Evolutionary conservation across 306 rosid genomes (phyloP).

Genomic region (Fragaria iinumae): DNA sequence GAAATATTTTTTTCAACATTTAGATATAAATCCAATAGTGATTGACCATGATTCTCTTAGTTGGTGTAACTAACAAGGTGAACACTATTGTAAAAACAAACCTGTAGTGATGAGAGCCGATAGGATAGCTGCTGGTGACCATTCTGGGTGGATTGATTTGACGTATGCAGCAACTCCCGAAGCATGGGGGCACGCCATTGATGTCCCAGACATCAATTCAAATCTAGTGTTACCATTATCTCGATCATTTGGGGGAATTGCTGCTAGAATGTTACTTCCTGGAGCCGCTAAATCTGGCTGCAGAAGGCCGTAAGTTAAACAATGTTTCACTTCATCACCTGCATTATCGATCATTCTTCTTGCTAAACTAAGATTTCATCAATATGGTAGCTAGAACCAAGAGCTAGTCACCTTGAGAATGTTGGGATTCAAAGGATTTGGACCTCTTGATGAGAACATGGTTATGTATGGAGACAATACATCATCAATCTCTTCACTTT

Average conservation of each 20-base stretch:
- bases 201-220: constrained; percentile 28
- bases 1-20: too few relatives aligned
- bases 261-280: constrained; percentile 42
- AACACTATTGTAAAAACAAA: background rate
- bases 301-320: background rate
- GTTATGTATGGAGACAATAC: constrained; percentile 31
- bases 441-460: constrained; percentile 57
- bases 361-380: too few relatives aligned
- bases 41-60: too few relatives aligned
- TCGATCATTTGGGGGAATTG: constrained; percentile 23
- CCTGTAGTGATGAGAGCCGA: constrained; percentile 53
- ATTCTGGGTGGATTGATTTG: constrained; percentile 48
- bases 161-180: constrained; percentile 40
- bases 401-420: constrained; percentile 29
- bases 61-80: too few relatives aligned
- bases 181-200: constrained; percentile 62
- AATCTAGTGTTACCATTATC: too few relatives aligned
- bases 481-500: constrained; percentile 25
- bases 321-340: background rate
- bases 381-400: background rate
- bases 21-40: too few relatives aligned
- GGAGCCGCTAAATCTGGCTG: constrained; percentile 57
- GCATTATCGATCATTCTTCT: background rate
- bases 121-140: constrained; percentile 50
- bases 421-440: constrained; percentile 33